These are phyloP conservation scores for Neurospora sp. DNA, from an alignment of 495 filamentous ascomycete species.

Conservation along the genomic window DNA sequence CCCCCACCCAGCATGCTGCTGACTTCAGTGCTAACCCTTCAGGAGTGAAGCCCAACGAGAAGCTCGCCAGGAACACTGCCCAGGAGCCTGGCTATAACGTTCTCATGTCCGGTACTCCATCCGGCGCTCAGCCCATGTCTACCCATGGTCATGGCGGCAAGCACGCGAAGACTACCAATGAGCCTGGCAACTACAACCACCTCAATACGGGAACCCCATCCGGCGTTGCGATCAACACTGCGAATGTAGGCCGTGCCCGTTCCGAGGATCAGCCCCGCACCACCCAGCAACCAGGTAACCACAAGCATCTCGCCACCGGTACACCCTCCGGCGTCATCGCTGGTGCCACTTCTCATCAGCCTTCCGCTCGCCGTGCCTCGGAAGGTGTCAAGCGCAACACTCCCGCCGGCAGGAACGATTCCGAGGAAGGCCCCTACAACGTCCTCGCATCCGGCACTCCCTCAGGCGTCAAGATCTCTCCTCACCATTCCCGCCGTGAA, in stretches of 20 bases:
- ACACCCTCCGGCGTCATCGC: not conserved
- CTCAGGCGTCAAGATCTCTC: constrained; percentile 16
- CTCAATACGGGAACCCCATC: constrained; percentile 22
- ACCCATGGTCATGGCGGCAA: not conserved
- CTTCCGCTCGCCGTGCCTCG: not conserved
- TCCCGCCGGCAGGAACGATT: not conserved
- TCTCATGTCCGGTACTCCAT: not conserved
- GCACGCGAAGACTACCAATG: not conserved
- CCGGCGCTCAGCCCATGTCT: not conserved
- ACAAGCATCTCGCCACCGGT: constrained; percentile 2
- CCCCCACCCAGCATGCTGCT: not conserved
- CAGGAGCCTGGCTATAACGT: not conserved
- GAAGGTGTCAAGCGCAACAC: not conserved
- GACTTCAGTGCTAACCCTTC: not conserved
- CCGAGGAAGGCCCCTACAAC: constrained; percentile 10
- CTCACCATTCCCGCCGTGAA: not conserved
- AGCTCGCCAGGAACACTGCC: not conserved
- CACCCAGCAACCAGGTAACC: not conserved
- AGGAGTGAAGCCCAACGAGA: not conserved
- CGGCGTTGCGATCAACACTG: constrained; percentile 13
- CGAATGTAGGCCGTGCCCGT: not conserved
- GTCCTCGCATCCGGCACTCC: constrained; percentile 14
- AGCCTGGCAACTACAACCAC: constrained; percentile 19
- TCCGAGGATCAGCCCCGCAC: not conserved
- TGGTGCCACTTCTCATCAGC: not conserved